phyloP scores from a whole-genome alignment of 345 rosid species.

The Physaria fendleri region DNA sequence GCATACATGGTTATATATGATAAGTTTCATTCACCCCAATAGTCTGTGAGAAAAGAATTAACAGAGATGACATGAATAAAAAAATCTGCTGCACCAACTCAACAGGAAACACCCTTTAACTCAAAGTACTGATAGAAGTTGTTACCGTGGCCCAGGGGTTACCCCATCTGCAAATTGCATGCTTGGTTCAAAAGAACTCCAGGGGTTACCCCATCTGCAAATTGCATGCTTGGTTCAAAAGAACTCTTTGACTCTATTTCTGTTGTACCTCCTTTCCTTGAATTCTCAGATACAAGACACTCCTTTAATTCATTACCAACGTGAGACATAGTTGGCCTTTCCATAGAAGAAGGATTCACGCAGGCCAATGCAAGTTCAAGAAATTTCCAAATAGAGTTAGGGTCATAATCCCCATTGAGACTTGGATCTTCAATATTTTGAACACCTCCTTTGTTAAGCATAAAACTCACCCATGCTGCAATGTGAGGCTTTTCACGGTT shows the following conservation, averaged over 20 bases:
- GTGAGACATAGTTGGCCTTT: conserved; percentile 20
- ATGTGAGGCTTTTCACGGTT: conserved; percentile 7
- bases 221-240: neutral
- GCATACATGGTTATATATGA: too few relatives aligned
- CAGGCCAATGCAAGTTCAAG: conserved; percentile 10
- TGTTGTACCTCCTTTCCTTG: neutral
- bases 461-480: neutral
- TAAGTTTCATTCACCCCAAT: too few relatives aligned
- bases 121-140: neutral
- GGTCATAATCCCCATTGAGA: neutral
- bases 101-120: too few relatives aligned
- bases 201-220: neutral
- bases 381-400: neutral
- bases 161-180: neutral
- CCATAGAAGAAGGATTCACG: neutral
- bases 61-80: too few relatives aligned
- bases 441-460: neutral
- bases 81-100: neutral
- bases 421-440: neutral
- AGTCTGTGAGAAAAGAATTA: too few relatives aligned
- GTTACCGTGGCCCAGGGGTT: neutral
- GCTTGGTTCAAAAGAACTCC: neutral
- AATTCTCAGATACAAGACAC: neutral
- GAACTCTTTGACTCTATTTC: neutral
- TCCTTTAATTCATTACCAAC: neutral